phyloP scores from a whole-genome alignment of 192 early-diverging fungal species.

The Dissophora ornata region DNA sequence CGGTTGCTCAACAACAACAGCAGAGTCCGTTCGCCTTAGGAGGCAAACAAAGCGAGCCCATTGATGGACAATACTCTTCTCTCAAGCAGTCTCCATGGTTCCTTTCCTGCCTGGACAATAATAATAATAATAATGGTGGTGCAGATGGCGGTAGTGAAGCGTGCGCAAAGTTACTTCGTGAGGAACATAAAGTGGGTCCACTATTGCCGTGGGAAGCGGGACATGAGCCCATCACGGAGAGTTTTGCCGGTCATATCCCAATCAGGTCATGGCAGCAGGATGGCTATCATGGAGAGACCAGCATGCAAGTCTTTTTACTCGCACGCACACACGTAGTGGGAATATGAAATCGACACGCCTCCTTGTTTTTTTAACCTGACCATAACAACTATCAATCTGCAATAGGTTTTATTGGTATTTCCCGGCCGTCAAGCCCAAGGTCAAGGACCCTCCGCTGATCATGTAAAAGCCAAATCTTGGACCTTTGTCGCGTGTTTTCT shows the following conservation, averaged over 20 bases:
- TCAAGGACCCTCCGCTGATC: constrained; percentile 72
- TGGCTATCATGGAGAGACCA: constrained; percentile 50
- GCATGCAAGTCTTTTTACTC: constrained; percentile 42
- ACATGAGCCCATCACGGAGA: constrained; percentile 67
- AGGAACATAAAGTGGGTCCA: constrained; percentile 38
- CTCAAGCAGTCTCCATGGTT: too few relatives aligned
- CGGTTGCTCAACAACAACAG: constrained; percentile 1
- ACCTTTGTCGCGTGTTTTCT: too few relatives aligned
- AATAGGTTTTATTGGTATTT: constrained; percentile 83
- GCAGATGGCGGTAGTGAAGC: not conserved
- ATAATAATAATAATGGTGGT: too few relatives aligned
- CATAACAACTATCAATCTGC: too few relatives aligned
- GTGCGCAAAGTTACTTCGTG: constrained; percentile 2
- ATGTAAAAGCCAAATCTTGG: too few relatives aligned
- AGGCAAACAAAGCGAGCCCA: too few relatives aligned
- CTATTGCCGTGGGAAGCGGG: constrained; percentile 53
- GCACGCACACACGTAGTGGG: too few relatives aligned
- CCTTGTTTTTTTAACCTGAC: too few relatives aligned
- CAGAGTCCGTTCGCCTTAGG: not conserved
- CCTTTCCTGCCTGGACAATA: not conserved
- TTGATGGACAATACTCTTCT: too few relatives aligned
- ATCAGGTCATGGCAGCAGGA: constrained; percentile 63
- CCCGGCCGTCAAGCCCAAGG: constrained; percentile 71
- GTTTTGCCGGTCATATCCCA: constrained; percentile 68
- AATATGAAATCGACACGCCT: not conserved